Base-by-base conservation (phyloP, 2,329 filamentous ascomycete genomes). In the Plectosphaerella sp. region DNA sequence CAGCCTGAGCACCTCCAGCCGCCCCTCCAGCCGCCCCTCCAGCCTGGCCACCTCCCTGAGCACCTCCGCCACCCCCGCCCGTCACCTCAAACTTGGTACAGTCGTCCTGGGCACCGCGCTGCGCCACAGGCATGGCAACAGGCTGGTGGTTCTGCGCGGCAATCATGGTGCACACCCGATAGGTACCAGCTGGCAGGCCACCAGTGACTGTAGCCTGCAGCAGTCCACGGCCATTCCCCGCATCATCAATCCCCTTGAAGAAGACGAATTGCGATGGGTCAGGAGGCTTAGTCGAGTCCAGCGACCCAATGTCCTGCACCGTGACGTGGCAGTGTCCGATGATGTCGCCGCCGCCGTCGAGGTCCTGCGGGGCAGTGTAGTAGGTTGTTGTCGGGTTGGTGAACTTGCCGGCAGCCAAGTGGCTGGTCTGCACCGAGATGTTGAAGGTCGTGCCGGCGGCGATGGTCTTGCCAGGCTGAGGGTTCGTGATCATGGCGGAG, bases 171-270 rank as follows among this genome's bases (percentile, higher is more conserved):
- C 78, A 81, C 42, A 74, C 73, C 48, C 78, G 71, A 62, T 80
- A 80, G 54, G 63, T 60, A 4, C 78, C 79, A 28, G 64, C 64
- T 10, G 74, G 70, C 20, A 81, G 68, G 22, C 78, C 78, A 2
- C 66, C 73, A 0, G 64, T 61, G 8, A 81, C 74, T 24, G 63
- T 59, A 22, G 76, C 72, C 49, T 63, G 61, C 37, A 81, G 67
- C n/a, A 66, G 59, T 7, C 76, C 78, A 6, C 73, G 62, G 10
- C 72, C 71, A 54, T 79, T 67, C 37, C 74, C 77, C 20, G 61
- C 67, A 55, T 80, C 74, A 58, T 82, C 79, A 60, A 83, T 73
- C 52, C 79, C 79, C 67, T 80, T 81, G 72, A 83, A 83, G 66
- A 80, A 82, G 22, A 68, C 75, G 61, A 82, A 82, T 45, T 48